Percentiles rank a stretch among this genome's conserved stretches.
These are phyloP conservation scores for Eucalyptus fibrosa DNA, from an alignment of 345 rosid species.

Conservation along the genomic window DNA sequence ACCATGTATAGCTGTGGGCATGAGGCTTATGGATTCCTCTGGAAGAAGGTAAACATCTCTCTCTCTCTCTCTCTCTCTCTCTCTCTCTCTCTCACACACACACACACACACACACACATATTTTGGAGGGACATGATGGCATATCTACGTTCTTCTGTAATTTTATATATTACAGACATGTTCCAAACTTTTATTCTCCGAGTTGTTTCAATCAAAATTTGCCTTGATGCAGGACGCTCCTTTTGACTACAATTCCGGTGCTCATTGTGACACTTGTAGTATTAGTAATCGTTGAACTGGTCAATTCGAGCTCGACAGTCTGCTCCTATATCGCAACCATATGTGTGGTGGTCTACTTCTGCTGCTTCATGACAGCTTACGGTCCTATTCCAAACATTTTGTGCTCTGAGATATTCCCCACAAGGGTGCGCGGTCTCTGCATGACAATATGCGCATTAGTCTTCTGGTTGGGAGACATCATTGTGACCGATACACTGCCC, in stretches of 20 bases:
- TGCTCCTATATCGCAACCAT: constrained; percentile 54
- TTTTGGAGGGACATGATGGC: neutral
- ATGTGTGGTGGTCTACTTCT: constrained; percentile 77
- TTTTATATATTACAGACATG: neutral
- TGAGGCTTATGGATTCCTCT: constrained; percentile 79
- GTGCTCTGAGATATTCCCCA: constrained; percentile 92
- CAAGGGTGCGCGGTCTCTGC: constrained; percentile 90
- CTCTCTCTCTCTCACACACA: neutral
- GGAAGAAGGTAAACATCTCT: constrained; percentile 60
- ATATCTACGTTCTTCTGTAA: neutral
- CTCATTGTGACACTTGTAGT: constrained; percentile 45
- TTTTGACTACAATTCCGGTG: constrained; percentile 70
- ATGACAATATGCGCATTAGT: constrained; percentile 77
- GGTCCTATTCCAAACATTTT: constrained; percentile 94
- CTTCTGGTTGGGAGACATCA: constrained; percentile 75
- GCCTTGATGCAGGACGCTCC: constrained; percentile 38
- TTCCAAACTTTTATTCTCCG: neutral
- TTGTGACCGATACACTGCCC: constrained; percentile 79
- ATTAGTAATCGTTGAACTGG: constrained; percentile 37
- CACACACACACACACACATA: neutral
- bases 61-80: neutral
- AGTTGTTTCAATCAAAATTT: neutral
- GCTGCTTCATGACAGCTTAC: constrained; percentile 66
- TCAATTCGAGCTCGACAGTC: constrained; percentile 26
- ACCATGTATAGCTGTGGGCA: constrained; percentile 73